These are phyloP conservation scores for Colletotrichum theobromicola DNA, from an alignment of 2,329 filamentous ascomycete species.

Conservation along the genomic window DNA sequence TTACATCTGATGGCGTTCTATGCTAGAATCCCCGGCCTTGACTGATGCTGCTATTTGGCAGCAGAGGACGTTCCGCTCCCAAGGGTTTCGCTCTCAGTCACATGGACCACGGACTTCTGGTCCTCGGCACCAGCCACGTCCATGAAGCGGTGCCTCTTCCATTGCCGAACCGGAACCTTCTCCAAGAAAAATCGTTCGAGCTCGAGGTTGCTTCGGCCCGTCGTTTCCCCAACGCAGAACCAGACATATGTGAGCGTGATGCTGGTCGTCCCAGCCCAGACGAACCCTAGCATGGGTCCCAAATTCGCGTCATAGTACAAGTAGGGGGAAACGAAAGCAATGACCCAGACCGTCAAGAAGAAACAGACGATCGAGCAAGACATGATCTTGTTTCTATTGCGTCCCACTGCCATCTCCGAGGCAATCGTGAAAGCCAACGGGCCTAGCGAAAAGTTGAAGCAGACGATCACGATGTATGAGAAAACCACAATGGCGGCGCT, in stretches of 20 bases:
- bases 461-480: constrained; percentile 35
- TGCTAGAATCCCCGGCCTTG: not conserved
- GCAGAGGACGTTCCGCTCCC: not conserved
- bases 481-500: constrained; percentile 29
- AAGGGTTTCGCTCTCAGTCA: not conserved
- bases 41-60: not conserved
- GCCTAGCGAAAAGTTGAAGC: constrained; percentile 45
- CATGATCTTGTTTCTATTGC: constrained; percentile 51
- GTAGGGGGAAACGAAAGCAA: constrained; percentile 40
- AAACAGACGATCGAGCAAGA: constrained; percentile 44
- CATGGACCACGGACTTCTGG: not conserved
- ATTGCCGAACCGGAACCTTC: constrained; percentile 35
- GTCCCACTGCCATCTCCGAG: constrained; percentile 47
- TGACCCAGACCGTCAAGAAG: constrained; percentile 34
- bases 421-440: constrained; percentile 43
- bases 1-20: not conserved
- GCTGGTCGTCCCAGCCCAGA: constrained; percentile 38
- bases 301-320: constrained; percentile 47
- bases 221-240: constrained; percentile 38
- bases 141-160: constrained; percentile 28
- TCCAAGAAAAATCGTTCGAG: constrained; percentile 39
- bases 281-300: constrained; percentile 43
- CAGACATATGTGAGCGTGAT: constrained; percentile 40
- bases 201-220: constrained; percentile 23
- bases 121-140: not conserved